A percentile compares a stretch with the other conserved stretches of the same genome.
These are phyloP conservation scores for Psilocybe mexicana DNA, from an alignment of 1,284 basidiomycete genomes.

Conservation along the genomic window DNA sequence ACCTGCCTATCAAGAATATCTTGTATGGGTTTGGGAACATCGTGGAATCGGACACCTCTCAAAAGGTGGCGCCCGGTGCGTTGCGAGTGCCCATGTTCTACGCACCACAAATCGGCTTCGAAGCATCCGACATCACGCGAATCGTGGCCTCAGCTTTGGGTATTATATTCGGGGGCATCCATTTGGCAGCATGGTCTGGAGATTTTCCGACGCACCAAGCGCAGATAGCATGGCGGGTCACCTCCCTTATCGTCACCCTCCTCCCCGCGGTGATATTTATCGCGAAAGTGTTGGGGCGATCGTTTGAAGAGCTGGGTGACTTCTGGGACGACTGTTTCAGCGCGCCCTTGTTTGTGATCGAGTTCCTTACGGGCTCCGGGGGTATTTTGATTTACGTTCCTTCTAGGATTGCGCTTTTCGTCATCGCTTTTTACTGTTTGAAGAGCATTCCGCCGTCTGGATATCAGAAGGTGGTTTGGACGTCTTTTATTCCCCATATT, in stretches of 20 bases:
- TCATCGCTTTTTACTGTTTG: background rate
- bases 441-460: background rate
- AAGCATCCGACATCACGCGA: background rate
- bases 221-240: background rate
- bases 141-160: background rate
- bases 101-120: background rate
- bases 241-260: background rate
- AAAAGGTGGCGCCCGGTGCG: background rate
- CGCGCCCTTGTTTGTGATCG: background rate
- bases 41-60: background rate
- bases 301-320: background rate
- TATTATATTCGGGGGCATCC: background rate
- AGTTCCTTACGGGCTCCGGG: background rate
- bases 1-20: background rate
- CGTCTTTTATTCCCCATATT: constrained; percentile 1
- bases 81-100: background rate
- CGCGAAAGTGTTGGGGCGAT: background rate
- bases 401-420: background rate
- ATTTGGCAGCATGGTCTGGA: background rate
- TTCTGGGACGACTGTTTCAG: background rate
- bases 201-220: background rate
- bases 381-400: background rate
- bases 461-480: background rate
- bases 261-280: background rate
- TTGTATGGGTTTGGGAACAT: background rate